Base-by-base conservation (phyloP, 495 filamentous ascomycete species). In the Schizothecium vesticola region DNA sequence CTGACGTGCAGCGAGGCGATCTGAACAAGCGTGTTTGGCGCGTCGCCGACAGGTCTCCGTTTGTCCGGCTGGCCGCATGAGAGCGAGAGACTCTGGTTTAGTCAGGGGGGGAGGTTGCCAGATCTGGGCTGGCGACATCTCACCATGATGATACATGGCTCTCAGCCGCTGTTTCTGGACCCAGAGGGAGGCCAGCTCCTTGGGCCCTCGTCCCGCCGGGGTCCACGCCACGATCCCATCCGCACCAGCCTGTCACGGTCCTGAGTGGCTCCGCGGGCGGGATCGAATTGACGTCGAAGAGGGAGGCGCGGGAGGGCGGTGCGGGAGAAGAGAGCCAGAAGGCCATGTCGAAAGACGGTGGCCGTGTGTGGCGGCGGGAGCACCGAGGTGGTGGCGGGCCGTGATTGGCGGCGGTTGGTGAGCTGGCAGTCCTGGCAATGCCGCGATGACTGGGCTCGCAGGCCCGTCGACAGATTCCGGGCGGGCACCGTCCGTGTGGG, bases 401-500 rank as follows among this genome's bases (percentile, higher is more conserved):
- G 29, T 76, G 74, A 76, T 76, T 76, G 74, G 74, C 60, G 43
- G 61, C 25, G 43, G 33, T 13, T 56, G 55, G 67, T 77, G 75
- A 74, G 75, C 64, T 77, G 75, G 71, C 75, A 75, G 21, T 33
- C 66, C 67, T 63, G 68, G 63, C 69, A 58, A 70, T 64, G 72
- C 66, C 64, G 51, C 24, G 55, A 57, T 65, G 51, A 65, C 67
- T 70, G 71, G 70, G 71, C 69, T 69, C 56, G 65, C 36, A 43
- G 36, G 36, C 36, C 36, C 43, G 43, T 51, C 43, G 43, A 51
- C 43, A 58, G 51, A 59, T 69, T 69, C 68, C 70, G 56, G 69
- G 68, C 66, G 66, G 70, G 71, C 67, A 66, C 70, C 67, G 72
- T 70, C 63, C 63, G 59, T 43, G 71, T 69, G 70, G 72, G 69